Conservation (phyloP, 164 flowering plant genomes). For the Platanus orientalis region DNA sequence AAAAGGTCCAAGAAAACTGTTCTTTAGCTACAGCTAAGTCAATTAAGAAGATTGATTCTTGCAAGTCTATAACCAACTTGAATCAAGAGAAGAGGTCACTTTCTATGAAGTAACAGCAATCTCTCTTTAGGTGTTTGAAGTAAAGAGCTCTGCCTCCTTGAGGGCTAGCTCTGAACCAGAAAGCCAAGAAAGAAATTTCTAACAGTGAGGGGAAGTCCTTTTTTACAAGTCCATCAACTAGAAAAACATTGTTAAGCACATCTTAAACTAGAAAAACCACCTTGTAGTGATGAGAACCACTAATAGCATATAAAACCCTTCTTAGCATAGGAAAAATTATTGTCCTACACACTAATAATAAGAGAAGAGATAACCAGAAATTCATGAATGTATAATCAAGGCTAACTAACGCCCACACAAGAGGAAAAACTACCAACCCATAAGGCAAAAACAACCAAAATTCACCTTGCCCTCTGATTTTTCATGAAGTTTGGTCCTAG, state of each 20-base stretch:
- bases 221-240: conserved; percentile 3
- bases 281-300: not conserved
- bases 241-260: conserved; percentile 9
- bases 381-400: not conserved
- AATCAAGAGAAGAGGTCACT: conserved; percentile 3
- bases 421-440: not conserved
- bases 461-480: conserved; percentile 76
- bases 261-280: not conserved
- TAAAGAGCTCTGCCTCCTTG: too few species aligned
- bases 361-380: not conserved
- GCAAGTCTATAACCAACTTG: not conserved
- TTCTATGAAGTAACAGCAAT: not conserved
- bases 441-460: conserved; percentile 1
- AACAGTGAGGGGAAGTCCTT: not conserved
- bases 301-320: not conserved
- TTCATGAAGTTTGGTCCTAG: conserved; percentile 87
- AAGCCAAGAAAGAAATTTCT: not conserved
- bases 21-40: not conserved
- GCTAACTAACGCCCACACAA: not conserved
- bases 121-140: not conserved
- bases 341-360: not conserved
- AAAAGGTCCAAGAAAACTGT: not conserved
- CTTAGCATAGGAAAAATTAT: not conserved
- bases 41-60: too few species aligned
- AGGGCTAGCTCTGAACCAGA: not conserved